A percentile compares a stretch with the other conserved stretches of the same genome.
phyloP scores from a whole-genome alignment of 148 eudicot genomes.

The Simmondsia chinensis region DNA sequence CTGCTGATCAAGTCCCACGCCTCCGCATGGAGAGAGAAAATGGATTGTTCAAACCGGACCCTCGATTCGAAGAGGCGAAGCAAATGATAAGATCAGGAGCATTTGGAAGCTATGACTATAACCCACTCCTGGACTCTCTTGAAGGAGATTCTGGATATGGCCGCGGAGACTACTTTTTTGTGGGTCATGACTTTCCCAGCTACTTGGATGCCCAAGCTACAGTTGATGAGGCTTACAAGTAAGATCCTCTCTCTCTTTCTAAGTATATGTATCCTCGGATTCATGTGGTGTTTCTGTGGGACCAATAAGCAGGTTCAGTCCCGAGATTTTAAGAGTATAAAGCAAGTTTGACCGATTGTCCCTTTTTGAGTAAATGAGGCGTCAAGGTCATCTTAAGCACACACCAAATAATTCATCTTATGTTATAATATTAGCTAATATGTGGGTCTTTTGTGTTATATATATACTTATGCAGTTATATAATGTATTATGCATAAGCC shows the following conservation, averaged over 20 bases:
- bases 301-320: neutral
- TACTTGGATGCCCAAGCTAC: conserved; percentile 88
- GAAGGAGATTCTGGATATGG: conserved; percentile 92
- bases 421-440: too few relatives aligned
- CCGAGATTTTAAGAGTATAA: too few relatives aligned
- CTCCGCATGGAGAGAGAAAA: conserved; percentile 89
- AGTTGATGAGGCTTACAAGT: conserved; percentile 98
- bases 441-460: too few relatives aligned
- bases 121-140: conserved; percentile 88
- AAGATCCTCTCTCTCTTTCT: conserved; percentile 14
- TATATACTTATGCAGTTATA: too few relatives aligned
- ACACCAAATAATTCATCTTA: too few relatives aligned
- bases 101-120: conserved; percentile 92
- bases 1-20: conserved; percentile 84
- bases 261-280: neutral
- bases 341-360: too few relatives aligned
- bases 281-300: neutral
- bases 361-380: too few relatives aligned
- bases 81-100: conserved; percentile 82
- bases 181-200: conserved; percentile 88
- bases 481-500: too few relatives aligned
- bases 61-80: conserved; percentile 91
- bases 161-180: conserved; percentile 91
- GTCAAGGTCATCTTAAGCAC: too few relatives aligned
- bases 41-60: conserved; percentile 97